phyloP scores from a whole-genome alignment of 2,329 filamentous ascomycete genomes.

The Beauveria medogensis region DNA sequence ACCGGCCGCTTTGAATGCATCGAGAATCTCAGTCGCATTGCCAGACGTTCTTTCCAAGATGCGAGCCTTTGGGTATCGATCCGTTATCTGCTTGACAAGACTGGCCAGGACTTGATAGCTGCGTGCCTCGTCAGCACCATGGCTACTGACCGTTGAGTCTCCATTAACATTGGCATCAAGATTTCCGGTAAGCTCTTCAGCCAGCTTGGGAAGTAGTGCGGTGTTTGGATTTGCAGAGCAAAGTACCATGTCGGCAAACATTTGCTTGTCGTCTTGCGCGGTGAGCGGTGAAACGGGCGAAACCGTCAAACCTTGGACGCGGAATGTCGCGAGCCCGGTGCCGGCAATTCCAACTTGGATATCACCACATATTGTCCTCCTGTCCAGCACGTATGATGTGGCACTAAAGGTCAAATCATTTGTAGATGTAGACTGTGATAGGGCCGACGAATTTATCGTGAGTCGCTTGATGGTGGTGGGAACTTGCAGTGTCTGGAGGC shows the following conservation, averaged over 20 bases:
- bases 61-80: slow-evolving; percentile 4
- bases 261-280: background rate
- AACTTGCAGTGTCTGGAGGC: slow-evolving; percentile 24
- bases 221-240: background rate
- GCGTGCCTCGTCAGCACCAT: background rate
- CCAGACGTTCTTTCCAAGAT: background rate
- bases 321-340: background rate
- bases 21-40: background rate
- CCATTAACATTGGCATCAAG: too few relatives aligned
- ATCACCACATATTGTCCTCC: background rate
- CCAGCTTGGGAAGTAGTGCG: background rate
- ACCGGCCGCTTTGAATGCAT: background rate
- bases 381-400: background rate
- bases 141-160: background rate
- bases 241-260: slow-evolving; percentile 2
- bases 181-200: background rate
- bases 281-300: background rate
- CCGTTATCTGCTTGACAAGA: slow-evolving; percentile 4
- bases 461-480: slow-evolving; percentile 20
- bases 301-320: background rate
- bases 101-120: background rate
- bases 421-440: background rate
- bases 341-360: background rate
- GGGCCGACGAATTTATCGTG: background rate
- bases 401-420: background rate